Evolutionary conservation across 2,329 filamentous ascomycete genomes (phyloP).

Genomic region (Hysterium pulicare): DNA sequence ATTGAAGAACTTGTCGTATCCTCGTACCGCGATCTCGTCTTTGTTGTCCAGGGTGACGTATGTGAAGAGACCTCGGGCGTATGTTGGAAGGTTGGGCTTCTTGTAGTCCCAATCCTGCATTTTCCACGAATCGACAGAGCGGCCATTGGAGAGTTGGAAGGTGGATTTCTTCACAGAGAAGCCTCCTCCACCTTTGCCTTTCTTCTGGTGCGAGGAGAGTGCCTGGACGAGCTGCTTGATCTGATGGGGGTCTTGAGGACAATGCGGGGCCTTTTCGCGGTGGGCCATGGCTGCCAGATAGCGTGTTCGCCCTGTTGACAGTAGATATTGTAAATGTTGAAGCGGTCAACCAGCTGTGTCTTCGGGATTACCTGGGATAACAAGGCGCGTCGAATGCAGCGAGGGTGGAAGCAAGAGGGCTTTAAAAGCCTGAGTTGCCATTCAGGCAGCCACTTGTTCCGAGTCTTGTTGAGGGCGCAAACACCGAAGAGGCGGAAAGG

Average conservation of each 20-base stretch:
- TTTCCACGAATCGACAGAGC: slow-evolving; percentile 84
- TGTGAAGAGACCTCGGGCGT: slow-evolving; percentile 94
- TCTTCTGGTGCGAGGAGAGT: slow-evolving; percentile 58
- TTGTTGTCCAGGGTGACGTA: slow-evolving; percentile 61
- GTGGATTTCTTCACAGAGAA: slow-evolving; percentile 79
- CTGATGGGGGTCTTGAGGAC: slow-evolving; percentile 65
- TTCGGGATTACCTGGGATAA: too few species aligned
- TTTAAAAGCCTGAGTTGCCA: not conserved
- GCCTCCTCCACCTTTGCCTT: slow-evolving; percentile 48
- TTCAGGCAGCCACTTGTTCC: not conserved
- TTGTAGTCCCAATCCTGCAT: slow-evolving; percentile 98
- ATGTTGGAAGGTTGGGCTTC: slow-evolving; percentile 76
- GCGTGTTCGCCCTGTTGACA: too few species aligned
- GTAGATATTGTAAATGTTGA: too few species aligned
- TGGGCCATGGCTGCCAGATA: slow-evolving; percentile 48
- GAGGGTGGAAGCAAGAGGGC: not conserved
- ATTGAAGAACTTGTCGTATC: slow-evolving; percentile 99
- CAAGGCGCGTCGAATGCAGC: too few species aligned
- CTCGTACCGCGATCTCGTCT: slow-evolving; percentile 77
- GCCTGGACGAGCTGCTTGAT: slow-evolving; percentile 63
- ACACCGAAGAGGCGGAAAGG: not conserved
- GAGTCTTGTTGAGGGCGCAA: not conserved
- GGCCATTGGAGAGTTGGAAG: slow-evolving; percentile 64
- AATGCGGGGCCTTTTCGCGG: slow-evolving; percentile 56
- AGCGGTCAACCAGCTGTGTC: too few species aligned